Base-by-base conservation (phyloP, 2,329 filamentous ascomycete species). In the Phialophora tarda region DNA sequence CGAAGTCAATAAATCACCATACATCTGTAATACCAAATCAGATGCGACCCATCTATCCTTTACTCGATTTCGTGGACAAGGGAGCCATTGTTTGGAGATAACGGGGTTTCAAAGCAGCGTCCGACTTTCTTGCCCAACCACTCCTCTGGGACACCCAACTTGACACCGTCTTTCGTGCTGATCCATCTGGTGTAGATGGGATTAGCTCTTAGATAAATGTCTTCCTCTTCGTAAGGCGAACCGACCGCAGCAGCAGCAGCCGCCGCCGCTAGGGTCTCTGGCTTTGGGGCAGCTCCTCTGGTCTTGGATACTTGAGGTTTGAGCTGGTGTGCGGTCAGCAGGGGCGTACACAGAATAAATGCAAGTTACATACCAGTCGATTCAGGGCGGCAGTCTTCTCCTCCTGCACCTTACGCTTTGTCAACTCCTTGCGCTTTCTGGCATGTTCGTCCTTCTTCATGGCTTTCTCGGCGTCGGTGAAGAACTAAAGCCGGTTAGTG, bases 381-480 rank as follows among this genome's bases (percentile, higher is more conserved):
- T 73, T 73, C 53, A 73, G 63, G 7, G 71, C 71, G 23, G 71
- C 71, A 7, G 88, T 86, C 83, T 91, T 92, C 77, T 91, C 89
- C 78, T 92, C 89, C 73, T 91, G 89, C 63, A 91, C 90, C n/a
- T 89, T 85, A 79, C 91, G 91, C 78, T 91, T 89, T 65, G 87
- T 90, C 34, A 91, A 81, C 70, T 91, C 91, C 79, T 91, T 91
- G 67, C 89, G 82, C 61, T 89, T 83, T 63, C 89, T 81, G 8
- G 89, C 89, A 89, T 91, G 91, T 75, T 92, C 89, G 7, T 88
- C 87, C 63, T 89, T 82, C 57, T 89, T 85, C 86, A 91, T 90
- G 55, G 87, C 87, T 74, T 90, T 87, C 74, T 92, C 89, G 75
- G 91, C 89, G 0, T 88, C 89, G 0, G 89, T 91, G 57, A 91